These are phyloP conservation scores for Tilletiopsis washingtonensis DNA, from an alignment of 1,284 basidiomycete genomes.

Conservation along the genomic window DNA sequence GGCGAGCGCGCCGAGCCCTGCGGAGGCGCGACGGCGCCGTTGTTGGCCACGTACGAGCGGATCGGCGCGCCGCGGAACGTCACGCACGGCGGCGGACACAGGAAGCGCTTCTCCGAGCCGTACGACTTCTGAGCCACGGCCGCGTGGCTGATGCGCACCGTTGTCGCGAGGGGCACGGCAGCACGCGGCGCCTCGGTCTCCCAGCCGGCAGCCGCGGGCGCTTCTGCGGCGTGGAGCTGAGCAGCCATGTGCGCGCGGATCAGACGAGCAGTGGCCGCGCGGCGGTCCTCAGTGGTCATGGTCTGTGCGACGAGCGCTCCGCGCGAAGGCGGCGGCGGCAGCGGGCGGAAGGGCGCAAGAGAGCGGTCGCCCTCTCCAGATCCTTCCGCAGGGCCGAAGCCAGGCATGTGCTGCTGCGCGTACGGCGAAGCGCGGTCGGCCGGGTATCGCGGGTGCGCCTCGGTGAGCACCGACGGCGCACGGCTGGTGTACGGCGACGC, in stretches of 20 bases:
- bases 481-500: background rate
- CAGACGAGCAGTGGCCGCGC: background rate
- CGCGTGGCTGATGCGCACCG: slow-evolving; percentile 88
- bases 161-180: slow-evolving; percentile 58
- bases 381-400: background rate
- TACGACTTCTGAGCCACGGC: slow-evolving; percentile 98
- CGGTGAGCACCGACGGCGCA: background rate
- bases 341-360: background rate
- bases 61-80: slow-evolving; percentile 65
- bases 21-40: too few species aligned
- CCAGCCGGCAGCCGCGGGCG: too few species aligned
- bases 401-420: background rate
- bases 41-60: background rate
- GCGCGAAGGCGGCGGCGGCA: too few species aligned
- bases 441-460: background rate
- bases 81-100: slow-evolving; percentile 90
- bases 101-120: slow-evolving; percentile 89
- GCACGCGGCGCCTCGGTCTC: background rate
- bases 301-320: background rate
- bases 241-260: background rate
- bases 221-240: too few species aligned
- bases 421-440: background rate
- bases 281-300: background rate
- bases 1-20: too few species aligned
- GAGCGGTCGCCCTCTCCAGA: background rate